Base-by-base conservation (phyloP, 345 rosid genomes). In the Gossypioides kirkii region DNA sequence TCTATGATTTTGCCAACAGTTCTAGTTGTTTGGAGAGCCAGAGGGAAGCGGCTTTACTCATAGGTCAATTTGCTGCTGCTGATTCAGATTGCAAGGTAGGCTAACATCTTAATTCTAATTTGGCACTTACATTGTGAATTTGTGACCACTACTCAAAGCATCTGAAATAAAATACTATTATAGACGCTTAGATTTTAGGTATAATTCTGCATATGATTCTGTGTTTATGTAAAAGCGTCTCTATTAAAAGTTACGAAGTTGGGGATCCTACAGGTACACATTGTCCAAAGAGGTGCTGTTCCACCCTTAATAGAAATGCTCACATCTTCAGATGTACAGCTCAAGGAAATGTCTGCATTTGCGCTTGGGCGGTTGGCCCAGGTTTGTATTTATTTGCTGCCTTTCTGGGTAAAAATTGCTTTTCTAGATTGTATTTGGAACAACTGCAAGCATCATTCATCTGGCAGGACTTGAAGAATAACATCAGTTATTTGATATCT, bases 361-460 rank as follows among this genome's bases (percentile, higher is more conserved):
- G 94, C 93, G 7, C 91, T 92, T 58, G 92, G 93, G 76, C 87
- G 94, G 45, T 76, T 90, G 84, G 96, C 96, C 54, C 98, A 87
- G 94, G 98, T 90, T 71, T 32, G 43, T 68, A 74, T 54, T 28
- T 46, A 20, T 59, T 43, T 56, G 26, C 8, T 32, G 56, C 50
- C 23, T 2, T 49, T 68, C 4, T 2, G 45, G 58, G 16, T 26
- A 49, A 49, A 68, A 50, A 49, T n/a, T 55, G 72, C 66, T 64
- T 61, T 22, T 61, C 38, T 36, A 20, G n/a, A 71, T 59, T 11
- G 47, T 63, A 4, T 4, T 20, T 20, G 50, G 43, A 41, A 25
- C 5, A 22, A 43, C 20, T 58, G 32, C 8, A 55, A 18, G 53
- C 14, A 46, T 11, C 26, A 17, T 64, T 36, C 11, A 41, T 11